Conservation (phyloP, 2,329 filamentous ascomycete species). For the Penicillium thymicola region DNA sequence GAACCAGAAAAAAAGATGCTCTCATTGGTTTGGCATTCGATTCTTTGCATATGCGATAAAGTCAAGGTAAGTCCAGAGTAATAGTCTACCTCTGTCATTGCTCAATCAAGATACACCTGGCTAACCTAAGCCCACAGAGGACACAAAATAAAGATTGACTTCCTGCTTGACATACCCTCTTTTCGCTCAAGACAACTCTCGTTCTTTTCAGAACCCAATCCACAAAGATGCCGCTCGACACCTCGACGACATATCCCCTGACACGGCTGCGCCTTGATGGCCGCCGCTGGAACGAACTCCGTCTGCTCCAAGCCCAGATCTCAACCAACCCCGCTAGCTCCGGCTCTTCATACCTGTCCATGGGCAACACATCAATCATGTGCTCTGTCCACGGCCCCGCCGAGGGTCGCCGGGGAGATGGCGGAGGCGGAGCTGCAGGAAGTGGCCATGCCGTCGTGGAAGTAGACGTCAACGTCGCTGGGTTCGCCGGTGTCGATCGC, state of each 20-base stretch:
- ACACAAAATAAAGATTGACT: neutral
- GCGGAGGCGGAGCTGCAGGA: slow-evolving; percentile 41
- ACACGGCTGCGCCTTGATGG: slow-evolving; percentile 79
- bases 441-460: slow-evolving; percentile 64
- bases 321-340: slow-evolving; percentile 89
- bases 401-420: slow-evolving; percentile 59
- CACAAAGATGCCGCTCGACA: slow-evolving; percentile 81
- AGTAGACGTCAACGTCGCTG: slow-evolving; percentile 80
- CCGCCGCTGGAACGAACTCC: slow-evolving; percentile 94
- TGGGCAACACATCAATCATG: slow-evolving; percentile 96
- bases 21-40: neutral
- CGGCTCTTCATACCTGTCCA: slow-evolving; percentile 88
- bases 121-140: neutral
- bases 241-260: slow-evolving; percentile 82
- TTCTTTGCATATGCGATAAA: neutral
- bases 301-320: slow-evolving; percentile 82
- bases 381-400: slow-evolving; percentile 84
- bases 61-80: neutral
- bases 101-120: neutral
- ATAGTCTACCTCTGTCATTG: neutral
- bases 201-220: neutral
- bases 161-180: neutral
- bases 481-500: slow-evolving; percentile 83
- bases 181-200: neutral
- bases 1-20: slow-evolving; percentile 9